These are phyloP conservation scores for Leptomonas seymouri DNA, from an alignment of 208 protist genomes.

Conservation along the genomic window DNA sequence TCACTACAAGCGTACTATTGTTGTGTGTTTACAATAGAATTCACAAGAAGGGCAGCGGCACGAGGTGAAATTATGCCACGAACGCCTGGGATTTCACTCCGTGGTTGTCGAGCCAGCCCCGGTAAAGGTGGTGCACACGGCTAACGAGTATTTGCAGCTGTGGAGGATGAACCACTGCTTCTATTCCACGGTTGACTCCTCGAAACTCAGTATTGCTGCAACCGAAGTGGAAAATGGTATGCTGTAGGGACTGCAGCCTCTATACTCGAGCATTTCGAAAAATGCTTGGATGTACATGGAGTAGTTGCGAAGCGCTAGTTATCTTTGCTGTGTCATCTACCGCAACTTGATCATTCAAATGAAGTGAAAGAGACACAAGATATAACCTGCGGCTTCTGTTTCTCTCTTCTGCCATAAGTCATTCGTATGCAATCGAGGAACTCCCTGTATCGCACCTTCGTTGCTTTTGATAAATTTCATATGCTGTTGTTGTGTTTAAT, in stretches of 20 bases:
- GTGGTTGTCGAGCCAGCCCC: conserved; percentile 36
- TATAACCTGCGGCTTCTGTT: too few species aligned
- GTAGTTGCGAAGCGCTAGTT: not conserved
- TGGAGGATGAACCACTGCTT: conserved; percentile 16
- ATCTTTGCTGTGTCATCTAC: too few species aligned
- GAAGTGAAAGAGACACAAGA: too few species aligned
- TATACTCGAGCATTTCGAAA: not conserved
- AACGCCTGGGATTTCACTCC: conserved; percentile 35
- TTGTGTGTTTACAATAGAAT: not conserved
- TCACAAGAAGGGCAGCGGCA: conserved; percentile 33
- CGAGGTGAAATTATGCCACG: conserved; percentile 47
- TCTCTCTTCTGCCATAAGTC: too few species aligned
- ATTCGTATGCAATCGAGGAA: too few species aligned
- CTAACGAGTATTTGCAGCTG: conserved; percentile 39
- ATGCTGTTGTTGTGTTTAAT: too few species aligned
- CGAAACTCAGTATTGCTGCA: conserved; percentile 4
- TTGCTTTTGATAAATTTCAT: too few species aligned
- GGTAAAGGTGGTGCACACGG: conserved; percentile 33
- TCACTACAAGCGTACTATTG: conserved; percentile 28
- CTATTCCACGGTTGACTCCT: conserved; percentile 11
- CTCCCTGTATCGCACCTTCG: too few species aligned
- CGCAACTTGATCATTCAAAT: too few species aligned
- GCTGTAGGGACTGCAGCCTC: not conserved
- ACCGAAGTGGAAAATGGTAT: not conserved
- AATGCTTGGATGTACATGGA: not conserved